These are phyloP conservation scores for Pleoardoris graminearum DNA, from an alignment of 2,329 filamentous ascomycete genomes.

Conservation along the genomic window DNA sequence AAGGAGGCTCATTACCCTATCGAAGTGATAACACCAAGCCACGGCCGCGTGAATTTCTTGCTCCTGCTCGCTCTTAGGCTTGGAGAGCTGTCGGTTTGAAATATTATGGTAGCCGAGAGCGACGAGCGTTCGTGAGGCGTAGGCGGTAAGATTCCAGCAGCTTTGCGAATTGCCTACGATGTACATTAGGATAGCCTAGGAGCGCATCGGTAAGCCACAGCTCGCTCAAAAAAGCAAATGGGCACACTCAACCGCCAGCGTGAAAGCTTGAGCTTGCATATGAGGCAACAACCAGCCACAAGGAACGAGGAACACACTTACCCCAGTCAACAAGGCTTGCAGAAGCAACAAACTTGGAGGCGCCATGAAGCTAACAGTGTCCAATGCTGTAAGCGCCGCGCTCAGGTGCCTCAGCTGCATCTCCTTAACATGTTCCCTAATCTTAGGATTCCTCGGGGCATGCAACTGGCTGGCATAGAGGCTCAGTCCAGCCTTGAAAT, in stretches of 20 bases:
- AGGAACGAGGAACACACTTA: constrained; percentile 14
- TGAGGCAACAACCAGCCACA: background rate
- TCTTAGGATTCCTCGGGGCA: constrained; percentile 24
- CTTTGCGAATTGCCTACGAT: constrained; percentile 38
- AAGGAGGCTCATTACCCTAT: constrained; percentile 35
- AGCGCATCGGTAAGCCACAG: background rate
- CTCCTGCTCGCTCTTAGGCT: constrained; percentile 23
- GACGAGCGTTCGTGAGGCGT: constrained; percentile 37
- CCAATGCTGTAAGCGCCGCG: constrained; percentile 35
- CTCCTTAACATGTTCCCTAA: constrained; percentile 31
- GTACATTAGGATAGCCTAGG: constrained; percentile 37
- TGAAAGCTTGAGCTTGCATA: background rate
- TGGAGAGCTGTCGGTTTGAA: constrained; percentile 7
- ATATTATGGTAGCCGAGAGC: constrained; percentile 38
- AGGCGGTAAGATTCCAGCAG: constrained; percentile 37
- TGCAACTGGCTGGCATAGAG: constrained; percentile 31
- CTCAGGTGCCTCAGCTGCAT: constrained; percentile 34
- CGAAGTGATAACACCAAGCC: constrained; percentile 38
- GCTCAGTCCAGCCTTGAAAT: constrained; percentile 34
- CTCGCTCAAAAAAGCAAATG: no score
- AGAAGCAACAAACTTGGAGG: constrained; percentile 33
- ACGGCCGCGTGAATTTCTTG: constrained; percentile 34
- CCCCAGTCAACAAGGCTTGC: constrained; percentile 37
- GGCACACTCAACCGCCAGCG: background rate
- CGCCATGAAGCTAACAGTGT: constrained; percentile 33